Evolutionary conservation across 148 eudicot genomes (phyloP), one percentile per base, ranked within the genome.

Genomic region (Rhododendron molle): DNA sequence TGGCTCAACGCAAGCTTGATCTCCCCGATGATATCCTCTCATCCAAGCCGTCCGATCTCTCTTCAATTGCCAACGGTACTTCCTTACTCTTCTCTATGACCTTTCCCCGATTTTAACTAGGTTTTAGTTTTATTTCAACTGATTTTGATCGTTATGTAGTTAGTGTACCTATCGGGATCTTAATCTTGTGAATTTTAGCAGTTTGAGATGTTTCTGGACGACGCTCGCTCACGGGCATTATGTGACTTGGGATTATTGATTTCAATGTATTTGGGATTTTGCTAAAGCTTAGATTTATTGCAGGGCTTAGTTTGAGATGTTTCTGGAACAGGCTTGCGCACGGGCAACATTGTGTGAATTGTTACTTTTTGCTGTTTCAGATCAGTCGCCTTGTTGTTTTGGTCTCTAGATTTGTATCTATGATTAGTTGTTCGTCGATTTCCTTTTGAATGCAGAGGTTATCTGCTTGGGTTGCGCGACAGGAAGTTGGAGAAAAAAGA

Each of bases 21-120:
- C 93, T 93, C 79, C 93, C 97, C 38, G 94, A 91, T 81, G 95
- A 94, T 94, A 93, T 94, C 89, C 86, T 92, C 88, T 83, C 86
- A 2, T 88, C 98, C 71, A 88, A 88, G 62, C 86, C 76, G 38
- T 78, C 87, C 81, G 91, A 88, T 85, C 89, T 83, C 30, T 86
- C 90, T 10, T 86, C 88, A 85, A 89, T 89, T 58, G 50, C 93
- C 34, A 50, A 87, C 79, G 86, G 88, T 87, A 30, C 73, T 80
- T 5, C n/a, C 36, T 74, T 26, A 2, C 47, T 46, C 9, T 16
- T 36, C 23, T 23, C 13, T 5, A 11, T 69, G 2, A n/a, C 4
- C 20, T 47, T 65, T 54, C 26, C 76, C 15, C 0, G 43, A 12
- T 62, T 28, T 46, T 18, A 50, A 65, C 32, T 78, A 23, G 74